Evolutionary conservation across 495 filamentous ascomycete genomes (phyloP).

Genomic region (Poronia punctata): DNA sequence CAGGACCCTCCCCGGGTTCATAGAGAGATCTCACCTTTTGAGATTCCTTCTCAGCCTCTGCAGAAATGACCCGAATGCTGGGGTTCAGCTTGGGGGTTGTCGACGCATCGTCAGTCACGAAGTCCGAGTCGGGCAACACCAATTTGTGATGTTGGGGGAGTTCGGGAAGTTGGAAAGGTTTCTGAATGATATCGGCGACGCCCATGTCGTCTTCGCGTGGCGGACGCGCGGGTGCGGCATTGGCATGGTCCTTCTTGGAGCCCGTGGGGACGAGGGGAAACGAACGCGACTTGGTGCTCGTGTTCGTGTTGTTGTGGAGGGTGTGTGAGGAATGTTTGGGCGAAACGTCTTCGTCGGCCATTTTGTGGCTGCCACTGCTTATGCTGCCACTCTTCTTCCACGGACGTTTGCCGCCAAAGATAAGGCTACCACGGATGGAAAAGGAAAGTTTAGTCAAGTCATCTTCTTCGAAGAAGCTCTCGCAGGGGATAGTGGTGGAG

Average conservation of each 20-base stretch:
- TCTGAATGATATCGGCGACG: constrained; percentile 9
- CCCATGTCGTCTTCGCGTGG: constrained; percentile 15
- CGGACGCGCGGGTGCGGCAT: constrained; percentile 9
- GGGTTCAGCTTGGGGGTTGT: constrained; percentile 24
- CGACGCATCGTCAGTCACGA: constrained; percentile 13
- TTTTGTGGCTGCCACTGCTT: constrained; percentile 11
- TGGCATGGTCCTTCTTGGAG: constrained; percentile 7
- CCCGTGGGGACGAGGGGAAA: constrained; percentile 18
- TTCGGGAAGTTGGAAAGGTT: constrained; percentile 15
- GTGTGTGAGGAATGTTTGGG: constrained; percentile 13
- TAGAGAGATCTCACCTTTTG: constrained; percentile 90
- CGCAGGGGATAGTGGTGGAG: constrained; percentile 45
- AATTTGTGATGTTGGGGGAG: constrained; percentile 10
- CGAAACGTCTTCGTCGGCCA: constrained; percentile 8
- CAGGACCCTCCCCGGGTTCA: constrained; percentile 59
- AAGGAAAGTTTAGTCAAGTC: constrained; percentile 44
- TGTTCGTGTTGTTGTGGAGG: constrained; percentile 8
- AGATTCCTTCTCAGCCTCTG: constrained; percentile 79
- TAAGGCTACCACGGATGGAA: constrained; percentile 57
- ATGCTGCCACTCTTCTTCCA: constrained; percentile 17
- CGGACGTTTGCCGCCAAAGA: constrained; percentile 49
- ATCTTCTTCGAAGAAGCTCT: constrained; percentile 45
- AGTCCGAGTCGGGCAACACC: neutral
- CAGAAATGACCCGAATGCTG: constrained; percentile 54
- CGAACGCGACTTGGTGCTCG: constrained; percentile 13